Conservation (phyloP, 2,329 filamentous ascomycete genomes). For the Aspergillus pseudotamarii region DNA sequence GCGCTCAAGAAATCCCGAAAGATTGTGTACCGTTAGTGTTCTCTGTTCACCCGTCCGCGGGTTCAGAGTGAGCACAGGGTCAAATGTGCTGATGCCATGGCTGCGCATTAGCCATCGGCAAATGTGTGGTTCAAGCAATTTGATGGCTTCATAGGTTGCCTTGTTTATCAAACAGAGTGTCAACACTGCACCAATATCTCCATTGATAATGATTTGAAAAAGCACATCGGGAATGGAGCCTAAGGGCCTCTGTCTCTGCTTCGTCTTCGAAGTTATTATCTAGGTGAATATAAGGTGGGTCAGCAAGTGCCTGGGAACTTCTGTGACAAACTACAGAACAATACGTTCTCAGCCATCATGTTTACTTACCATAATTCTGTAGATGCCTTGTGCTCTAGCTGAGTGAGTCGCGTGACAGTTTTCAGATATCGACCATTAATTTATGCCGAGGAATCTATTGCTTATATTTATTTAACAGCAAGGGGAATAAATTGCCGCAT, state of each 20-base stretch:
- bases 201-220: constrained; percentile 32
- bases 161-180: constrained; percentile 30
- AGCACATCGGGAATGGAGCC: constrained; percentile 31
- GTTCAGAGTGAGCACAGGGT: constrained; percentile 54
- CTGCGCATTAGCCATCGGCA: constrained; percentile 31
- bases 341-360: neutral
- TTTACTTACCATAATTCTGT: neutral
- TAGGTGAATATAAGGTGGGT: neutral
- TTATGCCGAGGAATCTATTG: neutral
- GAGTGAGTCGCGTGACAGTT: neutral
- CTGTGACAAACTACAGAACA: neutral
- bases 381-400: neutral
- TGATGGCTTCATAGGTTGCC: constrained; percentile 30
- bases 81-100: constrained; percentile 62
- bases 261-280: constrained; percentile 14
- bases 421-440: neutral
- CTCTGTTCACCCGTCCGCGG: constrained; percentile 25
- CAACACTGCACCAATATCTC: constrained; percentile 25
- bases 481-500: constrained; percentile 17
- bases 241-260: constrained; percentile 19
- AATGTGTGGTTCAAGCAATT: constrained; percentile 29
- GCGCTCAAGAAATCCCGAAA: constrained; percentile 27
- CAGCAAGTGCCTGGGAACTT: neutral
- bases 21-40: constrained; percentile 25
- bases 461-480: constrained; percentile 12